Base-by-base conservation (phyloP, 352 stramenopile genomes). In the Globisporangium megalacanthum region DNA sequence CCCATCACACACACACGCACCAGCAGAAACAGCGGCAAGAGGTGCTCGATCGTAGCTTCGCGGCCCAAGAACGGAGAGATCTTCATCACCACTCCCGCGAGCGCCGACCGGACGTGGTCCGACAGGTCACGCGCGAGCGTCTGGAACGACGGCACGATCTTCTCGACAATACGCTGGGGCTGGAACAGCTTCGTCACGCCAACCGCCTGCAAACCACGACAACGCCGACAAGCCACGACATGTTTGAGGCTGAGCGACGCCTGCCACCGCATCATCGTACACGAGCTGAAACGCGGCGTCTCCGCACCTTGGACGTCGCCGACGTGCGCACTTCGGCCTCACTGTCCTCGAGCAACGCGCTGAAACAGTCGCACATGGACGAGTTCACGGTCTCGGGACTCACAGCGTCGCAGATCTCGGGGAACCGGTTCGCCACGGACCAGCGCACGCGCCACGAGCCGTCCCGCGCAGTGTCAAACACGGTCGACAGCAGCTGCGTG, bases 361-460 rank as follows among this genome's bases (percentile, higher is more conserved):
- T 93, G 61, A 98, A 97, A 50, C 83, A 85, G 56, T 89, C 80
- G 50, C 81, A 88, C 49, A 95, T 73, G 22, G 73, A 88, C 44
- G 75, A 70, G 56, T 86, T 90, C 29, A 87, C 77, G 1, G 68
- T 68, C 33, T 95, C 81, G 1, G 77, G 53, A 49, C 77, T 82
- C 52, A 98, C 88, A 3, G 89, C 93, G 46, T 88, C 72, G 45
- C 94, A 97, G 10, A 99, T 89, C 52, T 97, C 79, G 1, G 92
- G 80, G 60, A 99, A 98, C 50, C 98, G 97, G 49, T 97, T 97
- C 9, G 96, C 97, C 36, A 98, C 94, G 11, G 94, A 99, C 95
- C 96, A 99, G 39, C 97, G 85, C 36, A 99, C 97, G 55, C 97
- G 89, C 97, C 97, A 99, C 31, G 96, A 98, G n/a, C 90, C 92